These are phyloP conservation scores for Claviceps quebecensis DNA, from an alignment of 2,329 filamentous ascomycete species.

Conservation along the genomic window DNA sequence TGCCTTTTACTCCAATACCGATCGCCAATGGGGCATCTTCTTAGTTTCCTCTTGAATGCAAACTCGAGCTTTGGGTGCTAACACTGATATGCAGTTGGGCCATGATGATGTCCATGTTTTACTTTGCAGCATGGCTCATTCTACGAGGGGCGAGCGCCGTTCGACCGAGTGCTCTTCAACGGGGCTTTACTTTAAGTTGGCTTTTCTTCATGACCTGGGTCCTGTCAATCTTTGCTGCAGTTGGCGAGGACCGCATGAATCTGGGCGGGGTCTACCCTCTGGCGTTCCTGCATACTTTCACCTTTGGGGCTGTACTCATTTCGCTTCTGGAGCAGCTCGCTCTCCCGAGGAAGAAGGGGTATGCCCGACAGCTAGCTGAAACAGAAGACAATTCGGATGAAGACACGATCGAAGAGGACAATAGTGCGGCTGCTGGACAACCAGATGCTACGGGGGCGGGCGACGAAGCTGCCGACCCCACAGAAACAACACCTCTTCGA, in stretches of 20 bases:
- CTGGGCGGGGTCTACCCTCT: constrained; percentile 68
- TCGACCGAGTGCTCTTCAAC: constrained; percentile 73
- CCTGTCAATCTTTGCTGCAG: constrained; percentile 55
- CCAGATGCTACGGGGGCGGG: constrained; percentile 5
- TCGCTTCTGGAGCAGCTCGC: constrained; percentile 69
- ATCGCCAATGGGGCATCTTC: not conserved
- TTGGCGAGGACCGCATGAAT: constrained; percentile 61
- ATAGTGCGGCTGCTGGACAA: constrained; percentile 16
- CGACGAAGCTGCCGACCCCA: constrained; percentile 21
- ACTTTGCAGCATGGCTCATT: constrained; percentile 70
- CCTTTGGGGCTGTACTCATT: constrained; percentile 62
- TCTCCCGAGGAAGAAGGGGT: constrained; percentile 57
- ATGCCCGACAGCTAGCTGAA: constrained; percentile 43
- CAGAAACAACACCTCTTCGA: constrained; percentile 42
- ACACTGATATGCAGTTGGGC: constrained; percentile 42
- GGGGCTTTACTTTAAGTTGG: constrained; percentile 73
- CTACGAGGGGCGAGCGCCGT: constrained; percentile 64
- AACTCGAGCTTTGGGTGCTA: constrained; percentile 5
- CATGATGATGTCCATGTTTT: constrained; percentile 72
- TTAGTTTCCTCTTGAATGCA: not conserved
- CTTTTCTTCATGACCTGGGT: constrained; percentile 64
- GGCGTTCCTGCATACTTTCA: constrained; percentile 62
- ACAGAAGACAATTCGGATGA: constrained; percentile 30
- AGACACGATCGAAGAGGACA: constrained; percentile 19
- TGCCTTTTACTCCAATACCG: too few relatives aligned